phyloP scores from a whole-genome alignment of 345 rosid species.

The Populus nigra region DNA sequence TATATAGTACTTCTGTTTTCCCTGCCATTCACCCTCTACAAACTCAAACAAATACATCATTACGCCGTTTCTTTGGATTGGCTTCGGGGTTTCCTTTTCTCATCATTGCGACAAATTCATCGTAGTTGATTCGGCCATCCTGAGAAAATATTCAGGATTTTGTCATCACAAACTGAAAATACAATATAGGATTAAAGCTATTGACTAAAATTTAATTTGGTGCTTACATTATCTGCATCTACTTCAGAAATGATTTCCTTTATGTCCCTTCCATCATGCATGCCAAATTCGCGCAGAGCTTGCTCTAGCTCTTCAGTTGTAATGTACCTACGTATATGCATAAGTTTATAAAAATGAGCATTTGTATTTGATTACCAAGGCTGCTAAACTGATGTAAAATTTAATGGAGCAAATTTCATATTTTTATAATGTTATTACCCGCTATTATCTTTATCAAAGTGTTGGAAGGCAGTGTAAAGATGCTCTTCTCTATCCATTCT shows the following conservation, averaged over 20 bases:
- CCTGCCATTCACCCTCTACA: not conserved
- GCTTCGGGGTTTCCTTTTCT: constrained; percentile 86
- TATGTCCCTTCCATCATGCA: constrained; percentile 71
- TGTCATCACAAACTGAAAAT: not conserved
- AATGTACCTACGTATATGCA: constrained; percentile 39
- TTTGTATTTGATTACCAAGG: not conserved
- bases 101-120: constrained; percentile 98
- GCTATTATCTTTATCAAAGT: constrained; percentile 80
- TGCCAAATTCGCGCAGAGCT: constrained; percentile 78
- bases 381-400: not conserved
- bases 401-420: not conserved
- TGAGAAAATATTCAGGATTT: constrained; percentile 13
- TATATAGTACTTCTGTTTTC: not conserved
- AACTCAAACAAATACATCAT: constrained; percentile 22
- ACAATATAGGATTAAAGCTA: not conserved
- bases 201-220: not conserved
- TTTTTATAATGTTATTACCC: constrained; percentile 42
- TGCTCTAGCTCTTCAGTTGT: constrained; percentile 91
- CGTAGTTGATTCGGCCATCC: constrained; percentile 92
- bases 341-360: not conserved
- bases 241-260: constrained; percentile 83
- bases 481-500: constrained; percentile 75
- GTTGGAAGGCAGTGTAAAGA: constrained; percentile 78
- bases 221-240: constrained; percentile 67
- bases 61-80: constrained; percentile 85